Evolutionary conservation across 108 stramenopile species (phyloP).

Genomic region (Skeletonema costatum): DNA sequence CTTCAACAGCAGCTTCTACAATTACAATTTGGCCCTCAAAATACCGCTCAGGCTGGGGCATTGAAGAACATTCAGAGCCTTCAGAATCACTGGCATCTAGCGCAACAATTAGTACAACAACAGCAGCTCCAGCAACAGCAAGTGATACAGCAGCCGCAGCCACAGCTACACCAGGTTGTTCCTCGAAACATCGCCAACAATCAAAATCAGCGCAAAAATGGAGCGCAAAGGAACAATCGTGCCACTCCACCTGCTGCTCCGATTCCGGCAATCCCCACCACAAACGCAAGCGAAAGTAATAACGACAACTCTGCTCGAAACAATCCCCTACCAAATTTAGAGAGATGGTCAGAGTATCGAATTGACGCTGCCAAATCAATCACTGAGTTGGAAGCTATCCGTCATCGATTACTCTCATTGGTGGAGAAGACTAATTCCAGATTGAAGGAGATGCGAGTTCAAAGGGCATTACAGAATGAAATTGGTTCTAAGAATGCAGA

Average conservation of each 20-base stretch:
- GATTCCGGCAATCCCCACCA: neutral
- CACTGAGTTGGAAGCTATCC: neutral
- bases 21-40: too few relatives aligned
- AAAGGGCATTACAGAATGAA: neutral
- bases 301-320: neutral
- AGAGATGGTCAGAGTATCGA: neutral
- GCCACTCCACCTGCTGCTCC: neutral
- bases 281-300: neutral
- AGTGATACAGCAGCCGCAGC: neutral
- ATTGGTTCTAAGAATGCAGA: neutral
- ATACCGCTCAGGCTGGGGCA: too few relatives aligned
- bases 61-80: too few relatives aligned
- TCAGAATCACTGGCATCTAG: too few relatives aligned
- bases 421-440: neutral
- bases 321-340: neutral
- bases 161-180: neutral
- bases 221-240: neutral
- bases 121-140: neutral
- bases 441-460: slow-evolving; percentile 1
- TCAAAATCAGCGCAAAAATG: neutral
- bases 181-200: neutral
- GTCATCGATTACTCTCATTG: neutral
- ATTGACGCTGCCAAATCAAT: neutral
- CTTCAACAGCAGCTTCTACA: too few relatives aligned
- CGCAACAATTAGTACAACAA: too few relatives aligned